Evolutionary conservation across 1,139 yeast species (phyloP), one percentile per base, ranked within the genome.

Genomic region (Lodderomyces margitis): DNA sequence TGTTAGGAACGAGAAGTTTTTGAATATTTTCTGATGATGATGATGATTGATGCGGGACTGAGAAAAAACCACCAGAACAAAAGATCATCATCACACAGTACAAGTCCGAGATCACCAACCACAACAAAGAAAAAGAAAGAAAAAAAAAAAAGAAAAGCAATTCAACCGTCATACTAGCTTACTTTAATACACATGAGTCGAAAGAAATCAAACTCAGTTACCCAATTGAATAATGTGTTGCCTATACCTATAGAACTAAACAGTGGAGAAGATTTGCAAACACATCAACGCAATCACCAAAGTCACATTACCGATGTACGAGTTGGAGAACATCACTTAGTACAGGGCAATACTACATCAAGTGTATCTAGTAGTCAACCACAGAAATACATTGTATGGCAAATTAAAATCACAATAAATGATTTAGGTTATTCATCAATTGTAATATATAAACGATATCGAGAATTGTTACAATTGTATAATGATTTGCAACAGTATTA

Each of bases 391-490:
- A 59, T 69, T 3, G 71, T 72, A 16, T 78, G 82, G 81, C 56
- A 70, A 1, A 65, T 78, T 17, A 64, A 66, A 43, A 62, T 77
- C 10, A 68, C 70, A 5, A 61, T 78, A 6, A 61, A 66, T 36
- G 72, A 72, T 40, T 59, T 70, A 7, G 54, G 58, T 25, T 78
- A 78, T 33, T 69, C 81, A 1, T 69, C 73, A 25, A 70, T 83
- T 14, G 58, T 65, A 23, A 52, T 81, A 11, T 73, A 81, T 52
- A 80, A 80, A 55, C 64, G 95, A 44, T 86, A 83, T 57, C 74
- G 78, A 43, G 94, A 87, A 46, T 74, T 87, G 46, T 83, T 68
- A 37, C 46, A 48, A 30, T 67, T 87, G 25, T 67, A 84, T 24
- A 51, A 52, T 1, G 53, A 57, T 8, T 58, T 87, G n/a, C 52